Evolutionary conservation across 106 monocot species (phyloP).

Genomic region (Allium sativum): DNA sequence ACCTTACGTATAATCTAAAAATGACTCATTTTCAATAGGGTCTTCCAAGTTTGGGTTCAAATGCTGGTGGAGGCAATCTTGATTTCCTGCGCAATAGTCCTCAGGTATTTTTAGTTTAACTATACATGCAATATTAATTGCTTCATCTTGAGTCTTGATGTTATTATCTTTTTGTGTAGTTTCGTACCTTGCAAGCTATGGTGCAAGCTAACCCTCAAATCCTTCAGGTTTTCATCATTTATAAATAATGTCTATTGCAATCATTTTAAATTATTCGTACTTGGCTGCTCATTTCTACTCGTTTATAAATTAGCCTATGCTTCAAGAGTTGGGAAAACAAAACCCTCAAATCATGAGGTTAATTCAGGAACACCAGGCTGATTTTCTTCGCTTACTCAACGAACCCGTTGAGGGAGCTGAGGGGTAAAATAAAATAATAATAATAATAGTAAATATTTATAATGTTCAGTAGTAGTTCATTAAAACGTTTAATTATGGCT

Average conservation of each 20-base stretch:
- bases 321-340: slow-evolving; percentile 82
- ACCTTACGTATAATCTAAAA: background rate
- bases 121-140: background rate
- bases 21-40: slow-evolving; percentile 23
- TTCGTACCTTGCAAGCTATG: slow-evolving; percentile 63
- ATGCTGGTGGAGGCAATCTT: slow-evolving; percentile 45
- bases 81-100: slow-evolving; percentile 71
- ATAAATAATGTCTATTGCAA: background rate
- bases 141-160: no score
- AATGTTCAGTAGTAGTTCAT: background rate
- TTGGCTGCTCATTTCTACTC: background rate
- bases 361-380: slow-evolving; percentile 81
- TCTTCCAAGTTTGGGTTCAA: slow-evolving; percentile 48
- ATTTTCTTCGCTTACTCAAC: slow-evolving; percentile 74
- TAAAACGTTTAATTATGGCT: background rate
- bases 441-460: background rate
- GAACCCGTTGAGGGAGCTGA: slow-evolving; percentile 53
- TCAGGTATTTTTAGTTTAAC: slow-evolving; percentile 34
- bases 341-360: slow-evolving; percentile 74
- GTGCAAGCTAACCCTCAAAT: slow-evolving; percentile 89
- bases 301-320: slow-evolving; percentile 46
- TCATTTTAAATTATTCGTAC: background rate
- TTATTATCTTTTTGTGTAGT: slow-evolving; percentile 25
- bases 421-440: slow-evolving; percentile 19
- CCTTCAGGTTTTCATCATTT: slow-evolving; percentile 49